These are phyloP conservation scores for Auricularia cornea DNA, from an alignment of 768 basidiomycete species.

Conservation along the genomic window DNA sequence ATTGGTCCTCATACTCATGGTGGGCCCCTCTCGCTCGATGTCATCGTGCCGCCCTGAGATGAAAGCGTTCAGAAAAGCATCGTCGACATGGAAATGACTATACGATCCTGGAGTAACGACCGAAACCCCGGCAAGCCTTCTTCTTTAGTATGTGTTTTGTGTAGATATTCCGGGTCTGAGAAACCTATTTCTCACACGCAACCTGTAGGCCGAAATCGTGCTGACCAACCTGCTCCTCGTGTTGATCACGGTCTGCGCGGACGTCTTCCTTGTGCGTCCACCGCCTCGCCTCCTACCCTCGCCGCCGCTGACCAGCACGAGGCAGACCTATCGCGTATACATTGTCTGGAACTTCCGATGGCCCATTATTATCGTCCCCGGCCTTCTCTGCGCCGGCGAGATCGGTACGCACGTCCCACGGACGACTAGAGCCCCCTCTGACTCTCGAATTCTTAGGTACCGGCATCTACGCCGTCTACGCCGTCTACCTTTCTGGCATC, in stretches of 20 bases:
- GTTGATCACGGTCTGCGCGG: neutral
- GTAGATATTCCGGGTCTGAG: too few relatives aligned
- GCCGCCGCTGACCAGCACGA: too few relatives aligned
- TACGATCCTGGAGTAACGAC: neutral
- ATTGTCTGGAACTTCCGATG: slow-evolving; percentile 26
- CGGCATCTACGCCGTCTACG: neutral
- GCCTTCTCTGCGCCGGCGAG: slow-evolving; percentile 22
- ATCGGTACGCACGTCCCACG: slow-evolving; percentile 18
- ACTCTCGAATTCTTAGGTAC: too few relatives aligned
- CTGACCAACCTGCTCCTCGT: neutral
- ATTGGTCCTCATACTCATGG: neutral
- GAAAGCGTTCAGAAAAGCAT: neutral
- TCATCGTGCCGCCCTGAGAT: too few relatives aligned
- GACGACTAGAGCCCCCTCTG: too few relatives aligned
- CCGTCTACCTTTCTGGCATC: neutral
- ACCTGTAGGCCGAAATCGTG: neutral
- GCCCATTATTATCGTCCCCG: slow-evolving; percentile 22
- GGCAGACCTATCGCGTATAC: slow-evolving; percentile 25
- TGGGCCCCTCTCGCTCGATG: neutral
- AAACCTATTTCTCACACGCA: too few relatives aligned
- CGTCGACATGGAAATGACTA: neutral
- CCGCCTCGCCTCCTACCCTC: too few relatives aligned
- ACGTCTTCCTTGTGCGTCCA: neutral
- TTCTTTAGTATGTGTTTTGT: neutral
- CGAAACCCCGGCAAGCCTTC: neutral